A percentile compares a stretch with the other conserved stretches of the same genome.
Evolutionary conservation across 495 filamentous ascomycete genomes (phyloP).

Genomic region (Hapsidospora chrysogenum): DNA sequence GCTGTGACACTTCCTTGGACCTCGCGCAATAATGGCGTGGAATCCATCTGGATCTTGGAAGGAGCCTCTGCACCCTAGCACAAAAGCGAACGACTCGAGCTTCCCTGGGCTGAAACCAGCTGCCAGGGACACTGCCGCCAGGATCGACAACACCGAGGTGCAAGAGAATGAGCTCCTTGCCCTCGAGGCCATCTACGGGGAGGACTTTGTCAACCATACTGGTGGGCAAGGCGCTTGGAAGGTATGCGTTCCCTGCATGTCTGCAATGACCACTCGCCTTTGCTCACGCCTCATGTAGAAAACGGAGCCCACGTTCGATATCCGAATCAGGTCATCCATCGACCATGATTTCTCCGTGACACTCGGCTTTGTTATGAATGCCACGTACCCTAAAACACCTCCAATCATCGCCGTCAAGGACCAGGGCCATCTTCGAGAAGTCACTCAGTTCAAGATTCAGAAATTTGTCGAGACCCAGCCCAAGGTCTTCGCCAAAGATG

Average conservation of each 20-base stretch:
- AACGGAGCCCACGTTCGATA: conserved; percentile 65
- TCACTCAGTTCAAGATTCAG: conserved; percentile 47
- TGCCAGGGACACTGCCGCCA: conserved; percentile 13
- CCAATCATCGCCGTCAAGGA: conserved; percentile 60
- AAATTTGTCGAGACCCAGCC: conserved; percentile 54
- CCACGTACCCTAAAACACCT: conserved; percentile 82
- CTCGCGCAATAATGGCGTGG: conserved; percentile 24
- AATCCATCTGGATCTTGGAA: conserved; percentile 22
- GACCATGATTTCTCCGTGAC: conserved; percentile 48
- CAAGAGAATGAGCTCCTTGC: conserved; percentile 82
- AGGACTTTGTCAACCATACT: conserved; percentile 68
- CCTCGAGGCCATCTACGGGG: conserved; percentile 77
- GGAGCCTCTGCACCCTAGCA: too few species aligned
- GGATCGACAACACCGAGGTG: conserved; percentile 62
- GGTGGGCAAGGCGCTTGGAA: conserved; percentile 71
- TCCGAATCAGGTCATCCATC: conserved; percentile 54
- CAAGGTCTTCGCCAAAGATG: conserved; percentile 37
- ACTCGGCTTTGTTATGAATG: conserved; percentile 57
- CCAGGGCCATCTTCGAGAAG: conserved; percentile 41
- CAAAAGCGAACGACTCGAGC: conserved; percentile 21
- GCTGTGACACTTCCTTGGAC: conserved; percentile 10
- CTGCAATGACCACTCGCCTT: conserved; percentile 3
- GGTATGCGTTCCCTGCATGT: conserved; percentile 23
- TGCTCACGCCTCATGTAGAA: conserved; percentile 33
- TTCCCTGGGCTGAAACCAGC: conserved; percentile 24